phyloP scores from a whole-genome alignment of 129 eudicot genomes.

The Chrysanthemum lavandulifolium region DNA sequence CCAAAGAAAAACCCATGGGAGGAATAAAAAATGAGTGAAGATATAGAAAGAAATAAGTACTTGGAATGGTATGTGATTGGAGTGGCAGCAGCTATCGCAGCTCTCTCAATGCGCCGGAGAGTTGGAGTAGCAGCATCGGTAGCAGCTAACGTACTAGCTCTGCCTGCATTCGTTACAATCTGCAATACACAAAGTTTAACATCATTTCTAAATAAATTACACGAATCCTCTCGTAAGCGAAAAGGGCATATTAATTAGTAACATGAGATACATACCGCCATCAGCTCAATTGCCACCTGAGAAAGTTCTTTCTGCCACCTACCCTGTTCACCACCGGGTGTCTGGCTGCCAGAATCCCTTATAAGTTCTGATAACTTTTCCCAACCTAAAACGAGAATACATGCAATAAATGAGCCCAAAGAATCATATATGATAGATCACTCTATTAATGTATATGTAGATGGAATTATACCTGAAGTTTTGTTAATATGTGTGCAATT shows the following conservation, averaged over 20 bases:
- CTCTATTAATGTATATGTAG: background rate
- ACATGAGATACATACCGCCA: conserved; percentile 57
- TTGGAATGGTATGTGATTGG: conserved; percentile 90
- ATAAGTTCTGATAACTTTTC: conserved; percentile 89
- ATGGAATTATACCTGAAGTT: conserved; percentile 70
- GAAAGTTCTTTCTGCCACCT: conserved; percentile 96
- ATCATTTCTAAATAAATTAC: background rate
- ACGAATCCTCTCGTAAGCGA: background rate
- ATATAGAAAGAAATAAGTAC: conserved; percentile 30
- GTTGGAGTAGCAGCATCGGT: conserved; percentile 99
- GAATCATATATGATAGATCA: background rate
- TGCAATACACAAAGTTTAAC: conserved; percentile 24
- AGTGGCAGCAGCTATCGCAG: conserved; percentile 99
- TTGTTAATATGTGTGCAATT: conserved; percentile 89
- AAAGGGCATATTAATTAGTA: background rate
- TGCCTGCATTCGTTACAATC: conserved; percentile 94
- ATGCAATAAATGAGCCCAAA: background rate
- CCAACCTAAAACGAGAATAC: conserved; percentile 65
- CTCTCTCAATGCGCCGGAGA: conserved; percentile 93
- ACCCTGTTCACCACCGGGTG: conserved; percentile 71
- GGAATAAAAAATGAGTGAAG: background rate
- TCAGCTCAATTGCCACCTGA: conserved; percentile 93
- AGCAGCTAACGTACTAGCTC: conserved; percentile 96
- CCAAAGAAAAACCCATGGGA: conserved; percentile 2
- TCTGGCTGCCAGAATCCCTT: conserved; percentile 81